Base-by-base conservation (phyloP, 2,329 filamentous ascomycete species). In the Colletotrichum sp. region DNA sequence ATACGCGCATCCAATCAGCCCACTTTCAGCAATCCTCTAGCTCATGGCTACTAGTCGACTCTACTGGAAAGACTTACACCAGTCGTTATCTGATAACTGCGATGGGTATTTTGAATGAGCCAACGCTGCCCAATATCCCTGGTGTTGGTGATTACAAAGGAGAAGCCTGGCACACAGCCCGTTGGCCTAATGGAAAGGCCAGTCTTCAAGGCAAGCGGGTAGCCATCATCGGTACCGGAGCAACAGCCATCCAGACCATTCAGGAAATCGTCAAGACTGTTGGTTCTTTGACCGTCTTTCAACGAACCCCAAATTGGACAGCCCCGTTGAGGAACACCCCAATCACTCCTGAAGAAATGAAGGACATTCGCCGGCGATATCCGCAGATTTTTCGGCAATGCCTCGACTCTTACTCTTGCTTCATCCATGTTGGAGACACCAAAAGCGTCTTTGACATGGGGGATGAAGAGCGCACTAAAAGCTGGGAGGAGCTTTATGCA, bases 211-310 rank as follows among this genome's bases (percentile, higher is more conserved):
- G 84, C 16, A 87, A 88, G 81, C 80, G 81, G 6, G 87, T 90
- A 3, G 89, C 84, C 4, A 82, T 90, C 59, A 81, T 90, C 32
- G 89, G 89, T 26, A 90, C 88, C 0, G 89, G 88, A 1, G 87
- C 89, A 2, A 89, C 88, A 0, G 86, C 85, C 1, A 83, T 90
- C 6, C 87, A 89, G 76, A 84, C 82, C 2, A 79, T 89, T 0
- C 87, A 89, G 1, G 79, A 83, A 21, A 80, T 91, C 1, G 88
- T 85, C 3, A 83, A 87, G 63, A 88, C 84, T 70, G 86, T 88
- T 0, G 86, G 88, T 65, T 82, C 90, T 49, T 78, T 92, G 3
- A 89, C 87, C 74, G 89, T 92, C 15, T 86, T 92, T 78, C 90
- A 92, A 79, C 87, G 90, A 3, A 92, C 90, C 4, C 89, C 89